These are phyloP conservation scores for Cryptosporidium xiaoi DNA, from an alignment of 169 alveolate species.

Conservation along the genomic window DNA sequence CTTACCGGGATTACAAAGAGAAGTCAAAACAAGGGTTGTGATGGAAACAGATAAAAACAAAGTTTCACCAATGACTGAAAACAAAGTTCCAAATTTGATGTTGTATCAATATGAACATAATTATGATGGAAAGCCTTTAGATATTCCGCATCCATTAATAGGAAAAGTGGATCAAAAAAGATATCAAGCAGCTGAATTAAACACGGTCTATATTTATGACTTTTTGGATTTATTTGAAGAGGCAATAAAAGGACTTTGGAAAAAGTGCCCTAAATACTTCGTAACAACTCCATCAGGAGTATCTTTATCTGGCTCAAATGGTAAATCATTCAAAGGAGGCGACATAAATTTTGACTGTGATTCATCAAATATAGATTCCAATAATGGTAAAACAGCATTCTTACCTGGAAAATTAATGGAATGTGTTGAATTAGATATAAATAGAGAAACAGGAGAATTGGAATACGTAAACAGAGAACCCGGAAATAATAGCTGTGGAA, in stretches of 20 bases:
- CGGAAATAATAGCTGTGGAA: constrained; percentile 79
- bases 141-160: constrained; percentile 77
- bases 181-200: constrained; percentile 72
- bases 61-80: neutral
- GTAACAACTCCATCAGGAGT: constrained; percentile 57
- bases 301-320: constrained; percentile 3
- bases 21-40: constrained; percentile 1
- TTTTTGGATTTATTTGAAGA: constrained; percentile 78
- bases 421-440: constrained; percentile 38
- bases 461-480: constrained; percentile 77
- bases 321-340: constrained; percentile 12
- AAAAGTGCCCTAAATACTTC: constrained; percentile 76
- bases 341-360: constrained; percentile 3
- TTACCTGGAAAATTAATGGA: constrained; percentile 69
- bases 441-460: constrained; percentile 68
- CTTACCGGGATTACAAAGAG: constrained; percentile 8
- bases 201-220: constrained; percentile 79
- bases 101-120: constrained; percentile 58
- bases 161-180: constrained; percentile 76
- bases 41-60: neutral
- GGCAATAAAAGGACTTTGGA: constrained; percentile 78
- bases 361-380: constrained; percentile 7
- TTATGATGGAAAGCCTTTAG: constrained; percentile 77
- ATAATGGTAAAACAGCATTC: constrained; percentile 31
- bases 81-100: constrained; percentile 10